Base-by-base conservation (phyloP, 306 rosid genomes). In the Acacia confusa region DNA sequence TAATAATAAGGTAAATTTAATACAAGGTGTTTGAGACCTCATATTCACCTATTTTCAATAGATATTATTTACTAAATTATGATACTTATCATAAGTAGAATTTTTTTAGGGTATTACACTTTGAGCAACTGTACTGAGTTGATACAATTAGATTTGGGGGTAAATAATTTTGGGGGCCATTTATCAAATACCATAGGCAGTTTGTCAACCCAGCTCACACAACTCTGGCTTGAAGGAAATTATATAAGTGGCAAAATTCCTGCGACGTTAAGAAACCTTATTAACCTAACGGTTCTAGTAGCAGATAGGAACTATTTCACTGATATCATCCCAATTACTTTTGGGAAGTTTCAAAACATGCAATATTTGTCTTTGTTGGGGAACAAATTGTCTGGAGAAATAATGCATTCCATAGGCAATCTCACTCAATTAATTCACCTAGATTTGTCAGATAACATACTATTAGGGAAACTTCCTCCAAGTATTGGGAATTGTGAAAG, bases 111-210 rank as follows among this genome's bases (percentile, higher is more conserved):
- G n/a, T n/a, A n/a, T n/a, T n/a, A n/a, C n/a, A n/a, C n/a, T n/a
- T n/a, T 76, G 27, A 25, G 24, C 4, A 76, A 76, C 2, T 13
- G 79, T 7, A 76, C 24, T 60, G 17, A 24, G n/a, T 7, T 76
- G 36, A 0, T 11, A 0, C 0, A 0, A 4, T 9, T 53, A 9
- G 0, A 0, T 9, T 53, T 19, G 24, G 2, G 2, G 1, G 2
- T 2, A 2, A 53, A 20, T 53, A 19, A 53, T 53, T 53, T 53
- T 20, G 60, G 53, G 13, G 53, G 38, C 38, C 38, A 34, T 34
- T 91, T 20, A 92, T 95, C 86, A 92, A 86, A 82, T 52, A 16
- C 58, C 9, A 52, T 52, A 4, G 58, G 58, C 58, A 52, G 19
- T 52, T 52, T 52, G 58, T 52, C 58, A 6, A 52, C 22, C 58